These are phyloP conservation scores for Tylopilus sp. DNA, from an alignment of 1,284 basidiomycete species.

Conservation along the genomic window DNA sequence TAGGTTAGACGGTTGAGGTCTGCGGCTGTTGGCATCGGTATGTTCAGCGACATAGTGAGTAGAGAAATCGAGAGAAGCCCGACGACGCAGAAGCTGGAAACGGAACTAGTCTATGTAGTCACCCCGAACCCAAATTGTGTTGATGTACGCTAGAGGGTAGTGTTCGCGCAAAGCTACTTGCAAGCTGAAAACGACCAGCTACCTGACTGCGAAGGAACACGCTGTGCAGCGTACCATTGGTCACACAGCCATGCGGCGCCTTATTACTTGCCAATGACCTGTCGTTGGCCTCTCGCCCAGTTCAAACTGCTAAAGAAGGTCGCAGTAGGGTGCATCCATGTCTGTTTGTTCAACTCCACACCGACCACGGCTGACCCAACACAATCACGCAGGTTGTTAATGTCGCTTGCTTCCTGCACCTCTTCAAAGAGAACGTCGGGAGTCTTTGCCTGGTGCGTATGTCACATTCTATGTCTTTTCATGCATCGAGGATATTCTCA, in stretches of 20 bases:
- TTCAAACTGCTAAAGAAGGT: slow-evolving; percentile 21
- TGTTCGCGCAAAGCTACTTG: not conserved
- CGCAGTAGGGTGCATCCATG: slow-evolving; percentile 29
- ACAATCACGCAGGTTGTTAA: slow-evolving; percentile 44
- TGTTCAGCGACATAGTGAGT: slow-evolving; percentile 21
- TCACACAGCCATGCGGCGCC: not conserved
- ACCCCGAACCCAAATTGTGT: not conserved
- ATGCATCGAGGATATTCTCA: slow-evolving; percentile 19
- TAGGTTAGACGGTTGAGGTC: slow-evolving; percentile 32
- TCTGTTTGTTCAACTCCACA: slow-evolving; percentile 13
- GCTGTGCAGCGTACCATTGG: not conserved
- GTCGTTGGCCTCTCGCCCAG: slow-evolving; percentile 14
- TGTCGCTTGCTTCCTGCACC: slow-evolving; percentile 49
- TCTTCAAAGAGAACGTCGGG: slow-evolving; percentile 59
- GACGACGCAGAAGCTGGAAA: not conserved
- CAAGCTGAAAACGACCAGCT: not conserved
- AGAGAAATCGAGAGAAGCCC: not conserved
- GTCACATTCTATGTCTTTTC: not conserved
- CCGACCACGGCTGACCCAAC: slow-evolving; percentile 3
- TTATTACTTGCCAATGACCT: slow-evolving; percentile 19
- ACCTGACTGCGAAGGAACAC: no score
- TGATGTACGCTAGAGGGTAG: not conserved
- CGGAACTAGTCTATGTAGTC: not conserved
- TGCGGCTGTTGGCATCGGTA: slow-evolving; percentile 22
- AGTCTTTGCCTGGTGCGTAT: slow-evolving; percentile 47